Conservation (phyloP, 202 grass and related monocot species). For the Sporobolus alterniflorus region DNA sequence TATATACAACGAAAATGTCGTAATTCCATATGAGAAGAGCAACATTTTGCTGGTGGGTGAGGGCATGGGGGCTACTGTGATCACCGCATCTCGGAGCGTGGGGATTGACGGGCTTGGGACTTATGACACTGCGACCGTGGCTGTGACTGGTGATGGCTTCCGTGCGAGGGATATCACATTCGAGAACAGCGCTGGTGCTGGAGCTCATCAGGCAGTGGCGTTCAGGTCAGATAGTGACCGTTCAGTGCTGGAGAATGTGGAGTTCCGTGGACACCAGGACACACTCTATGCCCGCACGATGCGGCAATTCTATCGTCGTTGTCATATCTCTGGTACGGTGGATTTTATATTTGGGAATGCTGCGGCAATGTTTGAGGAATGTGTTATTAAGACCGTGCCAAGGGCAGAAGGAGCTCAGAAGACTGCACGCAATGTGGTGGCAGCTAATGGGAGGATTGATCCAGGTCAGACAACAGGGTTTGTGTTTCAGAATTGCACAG, state of each 20-base stretch:
- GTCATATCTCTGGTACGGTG: constrained; percentile 68
- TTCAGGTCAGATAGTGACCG: constrained; percentile 82
- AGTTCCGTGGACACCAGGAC: constrained; percentile 83
- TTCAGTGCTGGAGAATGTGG: constrained; percentile 78
- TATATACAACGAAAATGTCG: constrained; percentile 67
- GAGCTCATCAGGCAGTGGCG: constrained; percentile 78
- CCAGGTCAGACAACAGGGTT: constrained; percentile 76
- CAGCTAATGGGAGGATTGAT: constrained; percentile 79
- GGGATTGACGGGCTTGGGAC: constrained; percentile 62
- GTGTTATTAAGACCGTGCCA: constrained; percentile 60
- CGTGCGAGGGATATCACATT: constrained; percentile 72
- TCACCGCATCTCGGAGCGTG: constrained; percentile 59
- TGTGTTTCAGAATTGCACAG: constrained; percentile 67
- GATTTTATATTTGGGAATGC: constrained; percentile 94
- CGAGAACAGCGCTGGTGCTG: constrained; percentile 63
- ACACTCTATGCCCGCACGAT: constrained; percentile 80
- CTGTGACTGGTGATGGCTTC: constrained; percentile 71
- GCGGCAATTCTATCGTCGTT: constrained; percentile 73
- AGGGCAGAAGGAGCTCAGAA: constrained; percentile 61
- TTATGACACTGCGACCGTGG: constrained; percentile 65
- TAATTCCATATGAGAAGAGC: constrained; percentile 67
- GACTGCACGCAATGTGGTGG: constrained; percentile 62
- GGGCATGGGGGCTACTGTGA: constrained; percentile 62
- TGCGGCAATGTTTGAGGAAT: constrained; percentile 72
- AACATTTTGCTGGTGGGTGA: constrained; percentile 69